phyloP scores from a whole-genome alignment of 83 land plant species.

The Larix sibirica region DNA sequence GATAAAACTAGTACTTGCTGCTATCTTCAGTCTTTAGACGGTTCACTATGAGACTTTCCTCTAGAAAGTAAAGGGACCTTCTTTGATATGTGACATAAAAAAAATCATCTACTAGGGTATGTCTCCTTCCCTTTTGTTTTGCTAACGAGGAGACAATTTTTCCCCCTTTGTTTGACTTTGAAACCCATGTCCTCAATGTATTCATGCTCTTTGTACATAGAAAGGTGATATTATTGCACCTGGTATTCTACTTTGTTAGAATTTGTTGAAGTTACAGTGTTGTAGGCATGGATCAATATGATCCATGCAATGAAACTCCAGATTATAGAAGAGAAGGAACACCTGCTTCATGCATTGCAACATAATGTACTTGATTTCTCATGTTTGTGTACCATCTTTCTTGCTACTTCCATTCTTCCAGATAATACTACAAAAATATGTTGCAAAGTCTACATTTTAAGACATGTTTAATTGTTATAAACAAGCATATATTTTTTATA shows the following conservation, averaged over 20 bases:
- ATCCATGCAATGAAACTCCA: constrained; percentile 79
- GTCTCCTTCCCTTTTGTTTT: constrained; percentile 40
- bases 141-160: constrained; percentile 47
- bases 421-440: constrained; percentile 42
- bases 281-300: constrained; percentile 62
- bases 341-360: constrained; percentile 73
- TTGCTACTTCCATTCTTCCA: constrained; percentile 39
- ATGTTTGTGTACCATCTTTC: constrained; percentile 72
- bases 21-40: constrained; percentile 45
- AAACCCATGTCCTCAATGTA: constrained; percentile 66
- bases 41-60: constrained; percentile 49
- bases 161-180: constrained; percentile 47
- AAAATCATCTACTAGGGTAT: constrained; percentile 56
- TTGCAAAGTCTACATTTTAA: constrained; percentile 29
- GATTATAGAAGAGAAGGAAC: constrained; percentile 54
- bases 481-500: not conserved
- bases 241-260: constrained; percentile 21
- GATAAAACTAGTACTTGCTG: constrained; percentile 56
- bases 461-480: not conserved
- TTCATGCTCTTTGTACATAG: constrained; percentile 40
- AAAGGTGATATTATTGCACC: constrained; percentile 24
- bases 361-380: constrained; percentile 58
- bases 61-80: constrained; percentile 70
- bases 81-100: constrained; percentile 61
- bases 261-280: constrained; percentile 29